Conservation (phyloP, 1,139 yeast species). For the Scheffersomyces quercinus region DNA sequence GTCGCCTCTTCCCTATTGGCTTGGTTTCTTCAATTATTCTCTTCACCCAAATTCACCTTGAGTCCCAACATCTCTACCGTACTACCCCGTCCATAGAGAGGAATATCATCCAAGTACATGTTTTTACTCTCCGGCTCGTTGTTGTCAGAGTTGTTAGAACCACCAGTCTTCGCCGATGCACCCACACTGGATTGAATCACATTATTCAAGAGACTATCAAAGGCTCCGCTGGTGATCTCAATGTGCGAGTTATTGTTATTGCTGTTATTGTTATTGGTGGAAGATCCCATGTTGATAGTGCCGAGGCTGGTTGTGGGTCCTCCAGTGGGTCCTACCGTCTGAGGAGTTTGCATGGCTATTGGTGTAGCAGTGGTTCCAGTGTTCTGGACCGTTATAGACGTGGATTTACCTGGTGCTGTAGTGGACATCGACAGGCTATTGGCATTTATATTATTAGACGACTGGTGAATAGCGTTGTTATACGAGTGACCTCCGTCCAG, state of each 20-base stretch:
- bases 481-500: slow-evolving; percentile 42
- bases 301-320: slow-evolving; percentile 13
- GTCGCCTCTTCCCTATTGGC: not conserved
- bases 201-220: slow-evolving; percentile 31
- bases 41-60: slow-evolving; percentile 23
- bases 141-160: slow-evolving; percentile 1
- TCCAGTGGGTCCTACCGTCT: slow-evolving; percentile 13
- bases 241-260: slow-evolving; percentile 12
- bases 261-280: slow-evolving; percentile 11
- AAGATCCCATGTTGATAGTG: slow-evolving; percentile 13
- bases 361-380: slow-evolving; percentile 17
- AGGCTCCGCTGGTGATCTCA: slow-evolving; percentile 31
- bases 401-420: slow-evolving; percentile 1
- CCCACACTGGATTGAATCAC: slow-evolving; percentile 21
- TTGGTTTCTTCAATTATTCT: not conserved
- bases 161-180: slow-evolving; percentile 11
- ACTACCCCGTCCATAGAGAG: slow-evolving; percentile 41
- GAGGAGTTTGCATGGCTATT: slow-evolving; percentile 22
- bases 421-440: not conserved
- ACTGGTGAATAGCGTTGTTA: slow-evolving; percentile 11
- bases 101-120: slow-evolving; percentile 40
- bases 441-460: slow-evolving; percentile 7
- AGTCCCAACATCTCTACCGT: slow-evolving; percentile 40
- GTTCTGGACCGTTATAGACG: not conserved
- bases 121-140: slow-evolving; percentile 11